Base-by-base conservation (phyloP, 495 filamentous ascomycete genomes). In the Aspergillus indologenus region DNA sequence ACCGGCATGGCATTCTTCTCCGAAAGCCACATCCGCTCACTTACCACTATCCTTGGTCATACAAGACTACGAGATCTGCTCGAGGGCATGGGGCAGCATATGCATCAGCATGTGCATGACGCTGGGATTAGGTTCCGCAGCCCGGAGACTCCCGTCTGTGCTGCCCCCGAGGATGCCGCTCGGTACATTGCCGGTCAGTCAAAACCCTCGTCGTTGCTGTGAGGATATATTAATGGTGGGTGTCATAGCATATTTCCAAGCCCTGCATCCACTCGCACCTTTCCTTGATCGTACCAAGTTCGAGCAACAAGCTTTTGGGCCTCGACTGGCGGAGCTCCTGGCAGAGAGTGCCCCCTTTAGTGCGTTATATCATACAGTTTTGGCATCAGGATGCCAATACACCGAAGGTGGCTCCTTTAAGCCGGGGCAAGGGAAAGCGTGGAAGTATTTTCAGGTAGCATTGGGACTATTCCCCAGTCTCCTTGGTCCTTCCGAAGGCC, bases 1-100 rank as follows among this genome's bases (percentile, higher is more conserved):
- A 64, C 68, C 17, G 71, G 67, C 26, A 56, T 74, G 11, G 67
- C 70, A 12, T 74, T 76, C 52, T 74, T 74, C 56, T 76, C 71
- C 1, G 69, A 76, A 43, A 62, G 63, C 23, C 61, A 66, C 46
- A 60, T 73, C 22, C 54, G 54, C 15, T 72, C 71, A 17, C 49
- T 76, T 23, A 69, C 71, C 8, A 59, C 66, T 17, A 69, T 64
- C 21, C 45, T 76, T 6, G 68, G 70, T 14, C 63, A 73, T 54
- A 61, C 57, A 34, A 60, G 59, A 46, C 64, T 76, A 17, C 60
- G 88, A 11, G 65, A 68, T 9, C 47, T 71, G 9, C 43, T 75
- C 9, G 61, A 71, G 14, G 57, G 57, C 11, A 67, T 74, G 52
- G 67, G 61, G 11, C 24, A 53, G 3, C 15, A 61, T 20, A 68